Evolutionary conservation across 2,329 filamentous ascomycete species (phyloP).

Genomic region (Colletotrichum orchidophilum): DNA sequence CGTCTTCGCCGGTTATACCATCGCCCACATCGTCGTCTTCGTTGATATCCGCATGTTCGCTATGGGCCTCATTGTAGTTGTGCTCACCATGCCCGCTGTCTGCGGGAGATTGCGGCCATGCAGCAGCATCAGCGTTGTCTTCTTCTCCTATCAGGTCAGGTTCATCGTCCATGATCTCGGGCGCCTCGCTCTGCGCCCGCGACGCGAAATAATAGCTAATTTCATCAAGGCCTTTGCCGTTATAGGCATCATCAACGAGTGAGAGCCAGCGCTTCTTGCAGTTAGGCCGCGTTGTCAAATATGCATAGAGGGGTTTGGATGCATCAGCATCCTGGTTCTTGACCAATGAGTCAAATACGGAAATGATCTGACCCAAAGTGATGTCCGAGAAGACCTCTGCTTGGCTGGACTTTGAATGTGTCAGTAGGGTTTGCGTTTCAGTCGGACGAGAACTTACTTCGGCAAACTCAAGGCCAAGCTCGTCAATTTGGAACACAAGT

Average conservation of each 20-base stretch:
- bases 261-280: constrained; percentile 50
- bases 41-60: constrained; percentile 4
- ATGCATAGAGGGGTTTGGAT: constrained; percentile 51
- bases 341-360: constrained; percentile 53
- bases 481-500: constrained; percentile 60
- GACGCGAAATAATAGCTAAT: constrained; percentile 49
- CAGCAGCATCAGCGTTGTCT: constrained; percentile 25
- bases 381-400: constrained; percentile 45
- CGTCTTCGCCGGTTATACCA: not conserved
- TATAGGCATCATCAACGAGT: constrained; percentile 52
- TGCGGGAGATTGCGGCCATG: constrained; percentile 22
- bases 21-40: constrained; percentile 7
- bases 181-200: constrained; percentile 33
- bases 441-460: constrained; percentile 50
- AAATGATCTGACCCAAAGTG: constrained; percentile 52
- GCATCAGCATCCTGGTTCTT: constrained; percentile 54
- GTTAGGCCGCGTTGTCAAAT: constrained; percentile 51
- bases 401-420: constrained; percentile 44
- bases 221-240: constrained; percentile 52
- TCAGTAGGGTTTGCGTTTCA: constrained; percentile 38
- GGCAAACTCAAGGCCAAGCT: constrained; percentile 62
- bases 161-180: constrained; percentile 35
- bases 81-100: constrained; percentile 10
- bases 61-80: constrained; percentile 4
- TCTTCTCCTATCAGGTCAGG: constrained; percentile 32